Evolutionary conservation across 768 basidiomycete genomes (phyloP).

Genomic region (Fistulinella prunicolor): DNA sequence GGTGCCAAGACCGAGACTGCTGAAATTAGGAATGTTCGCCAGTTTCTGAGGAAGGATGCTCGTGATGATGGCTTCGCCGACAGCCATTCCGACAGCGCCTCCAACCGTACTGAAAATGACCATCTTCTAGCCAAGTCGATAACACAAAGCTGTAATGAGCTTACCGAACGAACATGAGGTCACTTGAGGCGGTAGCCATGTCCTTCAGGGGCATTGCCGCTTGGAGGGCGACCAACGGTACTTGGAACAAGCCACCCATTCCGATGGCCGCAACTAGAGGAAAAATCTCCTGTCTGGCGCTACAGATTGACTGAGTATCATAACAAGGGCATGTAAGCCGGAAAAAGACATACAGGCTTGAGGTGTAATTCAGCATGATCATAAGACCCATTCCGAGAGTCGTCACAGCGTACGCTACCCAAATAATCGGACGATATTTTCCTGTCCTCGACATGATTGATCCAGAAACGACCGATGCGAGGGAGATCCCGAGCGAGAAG

Average conservation of each 20-base stretch:
- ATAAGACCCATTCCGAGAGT: slow-evolving; percentile 68
- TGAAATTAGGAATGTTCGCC: slow-evolving; percentile 30
- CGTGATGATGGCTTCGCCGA: slow-evolving; percentile 70
- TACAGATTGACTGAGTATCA: slow-evolving; percentile 20
- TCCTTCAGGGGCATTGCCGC: slow-evolving; percentile 82
- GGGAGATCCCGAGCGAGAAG: slow-evolving; percentile 59
- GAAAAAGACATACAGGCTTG: slow-evolving; percentile 26
- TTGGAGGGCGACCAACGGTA: slow-evolving; percentile 70
- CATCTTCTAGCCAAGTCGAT: background rate
- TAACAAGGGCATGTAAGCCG: background rate
- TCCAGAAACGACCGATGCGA: slow-evolving; percentile 56
- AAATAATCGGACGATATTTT: slow-evolving; percentile 59
- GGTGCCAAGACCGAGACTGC: slow-evolving; percentile 32
- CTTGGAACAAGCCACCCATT: slow-evolving; percentile 60
- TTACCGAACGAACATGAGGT: slow-evolving; percentile 69
- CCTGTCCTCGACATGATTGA: slow-evolving; percentile 55
- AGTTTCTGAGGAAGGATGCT: slow-evolving; percentile 45
- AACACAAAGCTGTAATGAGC: background rate
- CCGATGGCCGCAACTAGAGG: slow-evolving; percentile 63
- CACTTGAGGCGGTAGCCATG: slow-evolving; percentile 75
- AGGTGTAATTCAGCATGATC: slow-evolving; percentile 60
- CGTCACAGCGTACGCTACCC: slow-evolving; percentile 55
- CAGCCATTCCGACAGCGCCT: slow-evolving; percentile 71
- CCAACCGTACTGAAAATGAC: slow-evolving; percentile 52
- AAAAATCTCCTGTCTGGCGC: slow-evolving; percentile 59